phyloP scores from a whole-genome alignment of 176 grass and related monocot species.

The Oryza meridionalis region DNA sequence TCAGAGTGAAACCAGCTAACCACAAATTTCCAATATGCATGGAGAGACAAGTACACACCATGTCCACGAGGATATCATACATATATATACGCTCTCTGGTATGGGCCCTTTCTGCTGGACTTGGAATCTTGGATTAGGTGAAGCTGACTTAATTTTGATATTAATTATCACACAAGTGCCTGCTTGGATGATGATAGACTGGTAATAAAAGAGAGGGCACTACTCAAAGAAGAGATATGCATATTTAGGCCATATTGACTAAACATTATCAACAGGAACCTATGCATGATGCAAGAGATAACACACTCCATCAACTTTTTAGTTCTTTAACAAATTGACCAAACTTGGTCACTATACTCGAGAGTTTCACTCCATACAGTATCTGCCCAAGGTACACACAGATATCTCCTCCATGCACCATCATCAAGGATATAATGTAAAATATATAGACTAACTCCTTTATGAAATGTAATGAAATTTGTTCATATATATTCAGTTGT shows the following conservation, averaged over 20 bases:
- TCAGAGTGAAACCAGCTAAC: background rate
- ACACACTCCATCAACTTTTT: background rate
- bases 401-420: background rate
- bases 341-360: constrained; percentile 20
- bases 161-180: background rate
- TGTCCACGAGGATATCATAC: too few relatives aligned
- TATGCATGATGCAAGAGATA: constrained; percentile 24
- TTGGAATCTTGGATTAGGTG: constrained; percentile 3
- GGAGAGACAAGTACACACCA: background rate
- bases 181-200: background rate
- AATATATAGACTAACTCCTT: background rate
- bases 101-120: background rate
- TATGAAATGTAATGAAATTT: background rate
- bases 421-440: background rate
- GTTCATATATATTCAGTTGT: background rate
- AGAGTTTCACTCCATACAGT: background rate
- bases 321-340: constrained; percentile 18
- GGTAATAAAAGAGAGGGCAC: background rate
- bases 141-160: background rate
- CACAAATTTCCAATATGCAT: constrained; percentile 1
- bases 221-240: constrained; percentile 19
- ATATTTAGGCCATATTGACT: constrained; percentile 20
- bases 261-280: background rate
- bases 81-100: background rate
- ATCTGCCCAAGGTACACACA: constrained; percentile 7